phyloP scores from a whole-genome alignment of 495 filamentous ascomycete species.

The Aspergillus steynii region DNA sequence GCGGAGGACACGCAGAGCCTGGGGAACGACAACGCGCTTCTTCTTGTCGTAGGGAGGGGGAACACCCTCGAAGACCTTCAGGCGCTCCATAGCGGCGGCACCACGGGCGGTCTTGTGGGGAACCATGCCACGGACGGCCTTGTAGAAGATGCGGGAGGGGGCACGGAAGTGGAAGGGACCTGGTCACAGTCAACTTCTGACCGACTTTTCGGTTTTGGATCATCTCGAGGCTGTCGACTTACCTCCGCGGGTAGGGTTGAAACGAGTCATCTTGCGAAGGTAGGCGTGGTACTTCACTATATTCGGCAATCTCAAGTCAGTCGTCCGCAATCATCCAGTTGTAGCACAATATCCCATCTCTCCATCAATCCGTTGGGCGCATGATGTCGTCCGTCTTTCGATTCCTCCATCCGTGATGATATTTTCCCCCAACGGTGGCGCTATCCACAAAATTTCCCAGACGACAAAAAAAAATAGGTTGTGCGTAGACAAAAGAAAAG shows the following conservation, averaged over 20 bases:
- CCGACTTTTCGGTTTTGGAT: not conserved
- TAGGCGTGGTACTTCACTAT: constrained; percentile 99
- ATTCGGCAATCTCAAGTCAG: constrained; percentile 39
- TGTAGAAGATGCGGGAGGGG: constrained; percentile 98
- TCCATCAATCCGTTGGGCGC: constrained; percentile 1
- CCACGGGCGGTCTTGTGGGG: constrained; percentile 99
- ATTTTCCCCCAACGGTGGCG: not conserved
- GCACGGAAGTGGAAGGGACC: constrained; percentile 99
- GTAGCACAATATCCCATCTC: constrained; percentile 1
- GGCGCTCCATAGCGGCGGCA: constrained; percentile 91
- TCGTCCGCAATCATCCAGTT: constrained; percentile 15
- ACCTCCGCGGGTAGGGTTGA: constrained; percentile 98
- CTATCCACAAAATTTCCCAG: not conserved
- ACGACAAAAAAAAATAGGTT: not conserved
- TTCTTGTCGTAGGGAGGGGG: constrained; percentile 99
- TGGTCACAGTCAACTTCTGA: constrained; percentile 29
- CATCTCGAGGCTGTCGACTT: constrained; percentile 36
- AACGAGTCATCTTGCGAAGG: constrained; percentile 99
- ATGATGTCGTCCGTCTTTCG: not conserved
- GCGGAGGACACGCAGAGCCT: constrained; percentile 91
- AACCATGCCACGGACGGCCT: constrained; percentile 99
- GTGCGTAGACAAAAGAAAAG: constrained; percentile 12
- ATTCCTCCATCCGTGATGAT: not conserved
- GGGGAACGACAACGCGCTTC: constrained; percentile 98
- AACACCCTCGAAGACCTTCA: constrained; percentile 99